These are phyloP conservation scores for Fusarium domesticum DNA, from an alignment of 2,329 filamentous ascomycete genomes.

Conservation along the genomic window DNA sequence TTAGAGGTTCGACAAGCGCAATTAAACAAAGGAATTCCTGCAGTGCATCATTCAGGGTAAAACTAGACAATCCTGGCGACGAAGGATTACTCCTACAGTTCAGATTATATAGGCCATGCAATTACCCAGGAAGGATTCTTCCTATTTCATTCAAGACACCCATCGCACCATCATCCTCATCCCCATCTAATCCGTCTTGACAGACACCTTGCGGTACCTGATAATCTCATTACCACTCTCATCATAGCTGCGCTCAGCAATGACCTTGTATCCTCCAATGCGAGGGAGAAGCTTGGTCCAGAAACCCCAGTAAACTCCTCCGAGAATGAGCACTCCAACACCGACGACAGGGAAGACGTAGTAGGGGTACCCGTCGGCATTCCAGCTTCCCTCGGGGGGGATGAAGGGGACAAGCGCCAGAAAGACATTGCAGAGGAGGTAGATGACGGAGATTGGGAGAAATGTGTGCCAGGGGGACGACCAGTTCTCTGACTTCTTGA, in stretches of 20 bases:
- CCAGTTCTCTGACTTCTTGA: conserved; percentile 50
- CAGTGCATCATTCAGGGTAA: no score
- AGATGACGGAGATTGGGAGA: conserved; percentile 47
- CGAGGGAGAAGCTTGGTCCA: conserved; percentile 51
- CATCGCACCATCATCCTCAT: no score
- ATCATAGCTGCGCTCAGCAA: conserved; percentile 42
- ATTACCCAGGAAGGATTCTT: no score
- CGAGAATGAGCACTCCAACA: conserved; percentile 49
- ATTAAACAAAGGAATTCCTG: no score
- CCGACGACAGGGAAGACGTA: conserved; percentile 56
- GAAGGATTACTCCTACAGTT: no score
- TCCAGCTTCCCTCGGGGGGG: conserved; percentile 47
- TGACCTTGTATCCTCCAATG: conserved; percentile 49
- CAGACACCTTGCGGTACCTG: conserved; percentile 37
- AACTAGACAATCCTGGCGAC: no score
- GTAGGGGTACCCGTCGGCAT: conserved; percentile 52
- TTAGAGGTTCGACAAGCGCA: no score
- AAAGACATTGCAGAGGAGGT: conserved; percentile 50
- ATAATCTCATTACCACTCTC: conserved; percentile 41
- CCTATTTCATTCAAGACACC: no score
- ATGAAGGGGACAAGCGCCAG: conserved; percentile 54
- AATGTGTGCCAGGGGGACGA: conserved; percentile 50
- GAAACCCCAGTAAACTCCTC: conserved; percentile 50
- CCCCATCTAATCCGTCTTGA: conserved; percentile 18
- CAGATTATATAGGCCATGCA: no score